These are phyloP conservation scores for Vigna angularis DNA, from an alignment of 306 rosid genomes.

Conservation along the genomic window DNA sequence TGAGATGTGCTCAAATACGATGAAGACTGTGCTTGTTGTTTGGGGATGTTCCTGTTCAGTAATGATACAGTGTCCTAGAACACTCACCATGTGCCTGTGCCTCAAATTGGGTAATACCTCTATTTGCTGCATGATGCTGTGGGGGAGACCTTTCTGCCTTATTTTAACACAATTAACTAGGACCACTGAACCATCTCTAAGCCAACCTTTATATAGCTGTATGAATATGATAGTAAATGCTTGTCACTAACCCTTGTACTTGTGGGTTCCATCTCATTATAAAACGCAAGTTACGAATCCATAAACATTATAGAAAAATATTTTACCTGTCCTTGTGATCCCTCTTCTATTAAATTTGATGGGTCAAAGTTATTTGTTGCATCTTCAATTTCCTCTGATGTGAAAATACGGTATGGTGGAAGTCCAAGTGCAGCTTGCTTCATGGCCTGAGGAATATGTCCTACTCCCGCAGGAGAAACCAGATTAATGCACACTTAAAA, in stretches of 20 bases:
- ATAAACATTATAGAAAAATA: slow-evolving; percentile 34
- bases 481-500: slow-evolving; percentile 38
- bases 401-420: slow-evolving; percentile 72
- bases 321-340: slow-evolving; percentile 77
- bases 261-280: slow-evolving; percentile 44
- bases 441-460: slow-evolving; percentile 78
- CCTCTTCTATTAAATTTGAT: slow-evolving; percentile 63
- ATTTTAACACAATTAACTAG: slow-evolving; percentile 64
- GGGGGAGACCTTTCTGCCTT: slow-evolving; percentile 68
- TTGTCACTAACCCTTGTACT: slow-evolving; percentile 11
- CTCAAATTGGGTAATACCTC: slow-evolving; percentile 73
- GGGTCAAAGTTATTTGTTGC: slow-evolving; percentile 81
- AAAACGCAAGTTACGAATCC: slow-evolving; percentile 2
- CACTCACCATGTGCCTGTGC: slow-evolving; percentile 91
- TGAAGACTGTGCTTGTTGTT: slow-evolving; percentile 61
- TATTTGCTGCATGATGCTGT: slow-evolving; percentile 62
- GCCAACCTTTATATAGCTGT: slow-evolving; percentile 80
- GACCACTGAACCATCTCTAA: slow-evolving; percentile 75
- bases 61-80: slow-evolving; percentile 79
- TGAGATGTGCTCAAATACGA: slow-evolving; percentile 70
- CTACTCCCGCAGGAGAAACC: slow-evolving; percentile 49
- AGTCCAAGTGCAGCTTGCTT: slow-evolving; percentile 65
- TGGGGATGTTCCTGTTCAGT: slow-evolving; percentile 73
- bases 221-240: slow-evolving; percentile 16
- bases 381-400: slow-evolving; percentile 90